Percentiles rank a stretch among this genome's conserved stretches.
Evolutionary conservation across 768 basidiomycete species (phyloP).

Genomic region (Tricholoma terreum): DNA sequence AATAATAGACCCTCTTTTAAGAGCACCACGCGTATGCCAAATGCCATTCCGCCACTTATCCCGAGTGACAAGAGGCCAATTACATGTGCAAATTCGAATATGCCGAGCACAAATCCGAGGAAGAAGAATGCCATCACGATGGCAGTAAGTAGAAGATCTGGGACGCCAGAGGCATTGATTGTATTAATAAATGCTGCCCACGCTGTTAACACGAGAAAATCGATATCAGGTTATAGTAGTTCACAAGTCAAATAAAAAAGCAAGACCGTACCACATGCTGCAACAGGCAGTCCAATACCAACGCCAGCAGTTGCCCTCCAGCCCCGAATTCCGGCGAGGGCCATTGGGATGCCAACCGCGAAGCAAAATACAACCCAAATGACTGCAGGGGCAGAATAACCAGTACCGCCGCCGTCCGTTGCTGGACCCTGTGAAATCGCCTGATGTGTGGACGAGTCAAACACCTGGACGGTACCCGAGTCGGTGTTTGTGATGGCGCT

Average conservation of each 20-base stretch:
- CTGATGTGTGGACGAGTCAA: slow-evolving; percentile 41
- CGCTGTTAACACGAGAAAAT: slow-evolving; percentile 29
- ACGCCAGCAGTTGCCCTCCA: slow-evolving; percentile 55
- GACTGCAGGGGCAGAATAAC: slow-evolving; percentile 45
- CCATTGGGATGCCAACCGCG: slow-evolving; percentile 50
- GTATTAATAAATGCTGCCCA: slow-evolving; percentile 67
- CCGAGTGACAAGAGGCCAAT: slow-evolving; percentile 46
- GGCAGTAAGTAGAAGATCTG: slow-evolving; percentile 49
- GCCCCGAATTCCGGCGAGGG: slow-evolving; percentile 54
- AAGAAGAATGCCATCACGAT: slow-evolving; percentile 49
- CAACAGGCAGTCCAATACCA: slow-evolving; percentile 48
- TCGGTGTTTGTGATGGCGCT: slow-evolving; percentile 23
- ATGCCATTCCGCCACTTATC: slow-evolving; percentile 52
- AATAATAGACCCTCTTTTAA: slow-evolving; percentile 50
- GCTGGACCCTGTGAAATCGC: slow-evolving; percentile 51
- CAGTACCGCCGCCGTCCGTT: slow-evolving; percentile 54
- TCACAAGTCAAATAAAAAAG: neutral
- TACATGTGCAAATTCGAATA: slow-evolving; percentile 49
- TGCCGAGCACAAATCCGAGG: slow-evolving; percentile 49
- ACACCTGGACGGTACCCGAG: slow-evolving; percentile 41
- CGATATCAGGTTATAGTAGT: slow-evolving; percentile 5
- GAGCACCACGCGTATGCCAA: slow-evolving; percentile 54
- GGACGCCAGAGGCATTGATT: slow-evolving; percentile 42
- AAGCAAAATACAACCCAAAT: slow-evolving; percentile 59
- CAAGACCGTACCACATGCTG: slow-evolving; percentile 40